These are phyloP conservation scores for Viola pubescens DNA, from an alignment of 441 rosid genomes.

Conservation along the genomic window DNA sequence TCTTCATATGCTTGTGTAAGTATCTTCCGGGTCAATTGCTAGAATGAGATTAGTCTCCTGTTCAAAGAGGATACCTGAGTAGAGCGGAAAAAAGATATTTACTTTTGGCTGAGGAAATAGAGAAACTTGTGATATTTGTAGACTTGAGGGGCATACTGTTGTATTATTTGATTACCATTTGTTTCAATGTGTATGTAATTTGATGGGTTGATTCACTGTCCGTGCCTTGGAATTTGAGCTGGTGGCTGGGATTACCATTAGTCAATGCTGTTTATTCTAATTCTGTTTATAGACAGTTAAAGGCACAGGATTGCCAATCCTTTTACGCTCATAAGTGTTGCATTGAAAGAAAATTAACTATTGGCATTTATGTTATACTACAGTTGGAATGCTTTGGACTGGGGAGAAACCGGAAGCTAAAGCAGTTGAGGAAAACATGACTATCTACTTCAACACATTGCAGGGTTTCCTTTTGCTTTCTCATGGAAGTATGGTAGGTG, in stretches of 20 bases:
- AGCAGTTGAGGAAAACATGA: slow-evolving; percentile 64
- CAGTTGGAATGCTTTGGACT: slow-evolving; percentile 91
- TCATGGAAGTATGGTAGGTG: slow-evolving; percentile 70
- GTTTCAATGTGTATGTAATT: no score
- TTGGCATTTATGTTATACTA: slow-evolving; percentile 8
- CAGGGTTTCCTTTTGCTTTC: slow-evolving; percentile 80
- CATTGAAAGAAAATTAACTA: background rate
- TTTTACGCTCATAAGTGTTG: no score
- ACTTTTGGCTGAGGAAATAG: no score
- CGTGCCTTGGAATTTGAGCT: background rate
- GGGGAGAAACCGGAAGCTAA: slow-evolving; percentile 67
- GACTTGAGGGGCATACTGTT: no score
- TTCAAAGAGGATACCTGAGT: background rate
- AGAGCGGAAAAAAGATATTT: background rate
- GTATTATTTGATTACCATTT: no score
- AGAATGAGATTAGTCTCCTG: no score
- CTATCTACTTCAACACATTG: slow-evolving; percentile 53
- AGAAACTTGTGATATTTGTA: no score
- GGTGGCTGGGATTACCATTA: background rate
- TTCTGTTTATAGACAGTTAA: background rate
- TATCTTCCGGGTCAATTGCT: background rate
- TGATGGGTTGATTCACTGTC: background rate
- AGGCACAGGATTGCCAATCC: background rate
- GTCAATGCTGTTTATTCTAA: background rate
- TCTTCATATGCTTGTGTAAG: background rate